Percentiles rank a stretch among this genome's conserved stretches.
phyloP scores from a whole-genome alignment of 2,329 filamentous ascomycete species.

The Dactylellina leptospora region DNA sequence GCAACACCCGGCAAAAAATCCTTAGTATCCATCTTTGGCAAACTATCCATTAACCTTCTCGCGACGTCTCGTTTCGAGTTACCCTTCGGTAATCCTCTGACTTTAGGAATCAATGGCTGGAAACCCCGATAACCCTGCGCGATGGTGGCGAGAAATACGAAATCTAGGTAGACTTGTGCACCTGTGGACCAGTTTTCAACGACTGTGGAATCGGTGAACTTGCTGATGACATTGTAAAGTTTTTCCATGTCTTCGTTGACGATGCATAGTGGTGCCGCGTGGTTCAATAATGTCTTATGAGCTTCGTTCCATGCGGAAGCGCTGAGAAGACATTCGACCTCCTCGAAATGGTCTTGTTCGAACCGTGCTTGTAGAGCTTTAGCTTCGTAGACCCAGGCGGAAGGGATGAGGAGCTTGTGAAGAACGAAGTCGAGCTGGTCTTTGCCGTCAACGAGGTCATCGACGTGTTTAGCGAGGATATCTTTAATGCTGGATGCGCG shows the following conservation, averaged over 20 bases:
- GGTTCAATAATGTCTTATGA: slow-evolving; percentile 79
- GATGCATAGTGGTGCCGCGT: slow-evolving; percentile 82
- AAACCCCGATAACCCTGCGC: slow-evolving; percentile 58
- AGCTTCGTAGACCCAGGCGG: slow-evolving; percentile 83
- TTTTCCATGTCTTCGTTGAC: slow-evolving; percentile 81
- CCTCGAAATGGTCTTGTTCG: slow-evolving; percentile 73
- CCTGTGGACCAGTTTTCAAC: slow-evolving; percentile 80
- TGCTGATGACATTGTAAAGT: slow-evolving; percentile 73
- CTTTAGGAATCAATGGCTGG: slow-evolving; percentile 56
- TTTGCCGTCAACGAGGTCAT: slow-evolving; percentile 70
- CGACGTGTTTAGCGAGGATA: slow-evolving; percentile 76
- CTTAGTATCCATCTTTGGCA: slow-evolving; percentile 61
- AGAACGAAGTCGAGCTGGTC: slow-evolving; percentile 69
- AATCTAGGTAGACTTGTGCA: slow-evolving; percentile 79
- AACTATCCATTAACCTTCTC: slow-evolving; percentile 64
- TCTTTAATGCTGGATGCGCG: slow-evolving; percentile 76
- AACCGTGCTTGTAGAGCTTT: slow-evolving; percentile 77
- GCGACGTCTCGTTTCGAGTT: slow-evolving; percentile 60
- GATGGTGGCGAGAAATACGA: slow-evolving; percentile 64
- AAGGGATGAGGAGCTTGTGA: slow-evolving; percentile 74
- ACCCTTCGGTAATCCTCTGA: slow-evolving; percentile 57
- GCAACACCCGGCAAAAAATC: slow-evolving; percentile 73
- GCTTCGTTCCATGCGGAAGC: slow-evolving; percentile 81
- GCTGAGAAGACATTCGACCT: slow-evolving; percentile 81
- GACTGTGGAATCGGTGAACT: slow-evolving; percentile 72